Evolutionary conservation across 129 eudicot genomes (phyloP).

Genomic region (Pittosporum tobira): DNA sequence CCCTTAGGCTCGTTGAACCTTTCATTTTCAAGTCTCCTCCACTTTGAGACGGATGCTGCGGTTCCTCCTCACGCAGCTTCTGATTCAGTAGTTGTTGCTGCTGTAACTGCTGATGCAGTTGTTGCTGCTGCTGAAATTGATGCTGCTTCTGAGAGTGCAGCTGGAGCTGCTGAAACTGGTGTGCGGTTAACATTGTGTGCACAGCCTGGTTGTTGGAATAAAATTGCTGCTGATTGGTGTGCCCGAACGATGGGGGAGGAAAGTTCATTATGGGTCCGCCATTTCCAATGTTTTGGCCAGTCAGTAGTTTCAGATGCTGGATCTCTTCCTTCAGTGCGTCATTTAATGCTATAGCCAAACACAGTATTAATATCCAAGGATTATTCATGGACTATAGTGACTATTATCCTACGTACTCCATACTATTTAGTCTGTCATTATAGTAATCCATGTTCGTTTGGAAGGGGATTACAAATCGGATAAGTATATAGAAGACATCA

Average conservation of each 20-base stretch:
- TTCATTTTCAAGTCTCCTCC: slow-evolving; percentile 29
- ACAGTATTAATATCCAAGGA: too few species aligned
- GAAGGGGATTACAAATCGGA: too few species aligned
- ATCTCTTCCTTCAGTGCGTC: slow-evolving; percentile 87
- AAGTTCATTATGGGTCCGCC: slow-evolving; percentile 44
- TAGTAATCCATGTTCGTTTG: too few species aligned
- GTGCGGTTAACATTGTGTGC: slow-evolving; percentile 70
- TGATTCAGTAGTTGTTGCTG: slow-evolving; percentile 9
- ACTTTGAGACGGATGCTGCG: slow-evolving; percentile 16
- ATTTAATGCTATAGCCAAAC: slow-evolving; percentile 46
- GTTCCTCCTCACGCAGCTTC: slow-evolving; percentile 21
- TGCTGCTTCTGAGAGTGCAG: slow-evolving; percentile 65
- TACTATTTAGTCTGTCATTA: too few species aligned
- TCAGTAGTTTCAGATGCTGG: slow-evolving; percentile 67
- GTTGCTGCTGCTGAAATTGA: slow-evolving; percentile 24
- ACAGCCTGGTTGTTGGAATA: slow-evolving; percentile 49
- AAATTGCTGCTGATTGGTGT: slow-evolving; percentile 42
- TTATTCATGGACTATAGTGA: too few species aligned
- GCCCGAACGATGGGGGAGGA: slow-evolving; percentile 50
- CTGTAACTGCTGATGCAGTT: slow-evolving; percentile 5
- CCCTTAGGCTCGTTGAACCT: slow-evolving; percentile 21
- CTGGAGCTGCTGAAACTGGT: slow-evolving; percentile 77
- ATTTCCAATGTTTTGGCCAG: slow-evolving; percentile 57
- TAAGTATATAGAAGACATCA: too few species aligned
- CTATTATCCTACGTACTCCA: too few species aligned